Conservation (phyloP, 2,329 filamentous ascomycete species). For the Colletotrichum sp. region DNA sequence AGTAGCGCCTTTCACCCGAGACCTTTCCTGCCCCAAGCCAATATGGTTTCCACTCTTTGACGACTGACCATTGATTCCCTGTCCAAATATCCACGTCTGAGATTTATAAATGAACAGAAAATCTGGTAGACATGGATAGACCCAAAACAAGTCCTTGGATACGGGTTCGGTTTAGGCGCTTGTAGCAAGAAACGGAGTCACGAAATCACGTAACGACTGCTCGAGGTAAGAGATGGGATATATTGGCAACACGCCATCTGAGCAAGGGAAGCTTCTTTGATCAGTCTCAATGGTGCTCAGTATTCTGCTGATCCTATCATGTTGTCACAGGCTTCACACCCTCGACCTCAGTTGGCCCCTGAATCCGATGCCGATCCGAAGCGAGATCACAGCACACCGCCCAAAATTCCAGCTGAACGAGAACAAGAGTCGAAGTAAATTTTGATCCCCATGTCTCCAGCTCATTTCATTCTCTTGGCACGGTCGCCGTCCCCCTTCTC, state of each 20-base stretch:
- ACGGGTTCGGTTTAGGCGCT: background rate
- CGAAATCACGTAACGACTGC: background rate
- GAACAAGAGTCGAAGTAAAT: background rate
- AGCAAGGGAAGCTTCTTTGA: background rate
- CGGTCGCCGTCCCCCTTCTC: background rate
- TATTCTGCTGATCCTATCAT: background rate
- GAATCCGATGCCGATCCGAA: background rate
- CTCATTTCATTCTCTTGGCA: background rate
- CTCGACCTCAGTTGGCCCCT: background rate
- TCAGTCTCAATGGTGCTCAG: background rate
- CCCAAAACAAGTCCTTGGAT: background rate
- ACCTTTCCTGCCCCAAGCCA: background rate
- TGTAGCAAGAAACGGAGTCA: background rate
- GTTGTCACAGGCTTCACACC: background rate
- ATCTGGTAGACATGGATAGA: background rate
- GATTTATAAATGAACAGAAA: background rate
- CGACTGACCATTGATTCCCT: background rate
- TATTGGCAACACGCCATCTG: background rate
- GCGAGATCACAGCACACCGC: background rate
- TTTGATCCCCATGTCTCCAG: accelerated
- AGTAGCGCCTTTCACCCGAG: background rate
- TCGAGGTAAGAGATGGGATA: background rate
- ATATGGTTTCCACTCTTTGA: background rate
- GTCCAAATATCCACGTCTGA: accelerated
- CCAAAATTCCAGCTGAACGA: background rate